A percentile compares a stretch with the other conserved stretches of the same genome.
These are phyloP conservation scores for Penicillium aurantiogriseum DNA, from an alignment of 2,329 filamentous ascomycete genomes.

Conservation along the genomic window DNA sequence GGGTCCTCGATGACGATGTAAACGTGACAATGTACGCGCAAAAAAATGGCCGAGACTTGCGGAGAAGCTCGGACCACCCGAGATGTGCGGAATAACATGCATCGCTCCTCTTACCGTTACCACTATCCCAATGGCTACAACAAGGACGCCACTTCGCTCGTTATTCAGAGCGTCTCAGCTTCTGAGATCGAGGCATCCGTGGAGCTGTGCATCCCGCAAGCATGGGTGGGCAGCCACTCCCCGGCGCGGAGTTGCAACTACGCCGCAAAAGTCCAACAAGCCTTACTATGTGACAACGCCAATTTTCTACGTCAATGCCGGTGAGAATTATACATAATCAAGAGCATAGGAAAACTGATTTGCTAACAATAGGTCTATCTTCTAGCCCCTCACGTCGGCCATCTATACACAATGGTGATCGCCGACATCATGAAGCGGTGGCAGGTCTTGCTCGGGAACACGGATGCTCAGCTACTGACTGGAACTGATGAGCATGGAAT, in stretches of 20 bases:
- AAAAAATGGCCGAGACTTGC: conserved; percentile 25
- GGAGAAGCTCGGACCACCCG: conserved; percentile 40
- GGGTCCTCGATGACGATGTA: neutral
- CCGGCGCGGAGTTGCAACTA: conserved; percentile 33
- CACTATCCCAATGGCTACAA: conserved; percentile 28
- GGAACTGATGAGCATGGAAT: conserved; percentile 97
- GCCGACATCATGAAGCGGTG: conserved; percentile 90
- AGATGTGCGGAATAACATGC: conserved; percentile 30
- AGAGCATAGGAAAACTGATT: neutral
- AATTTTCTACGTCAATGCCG: conserved; percentile 98
- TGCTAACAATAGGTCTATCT: conserved; percentile 1
- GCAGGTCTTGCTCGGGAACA: conserved; percentile 71
- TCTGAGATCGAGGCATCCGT: conserved; percentile 23
- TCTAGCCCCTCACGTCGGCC: conserved; percentile 88
- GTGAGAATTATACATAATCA: conserved; percentile 47
- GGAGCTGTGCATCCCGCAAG: conserved; percentile 34
- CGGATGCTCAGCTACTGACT: conserved; percentile 71
- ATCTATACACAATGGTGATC: conserved; percentile 90
- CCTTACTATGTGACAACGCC: conserved; percentile 95
- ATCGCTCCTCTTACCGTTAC: conserved; percentile 14
- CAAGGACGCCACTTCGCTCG: conserved; percentile 30
- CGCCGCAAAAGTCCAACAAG: conserved; percentile 53
- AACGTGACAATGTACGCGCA: conserved; percentile 7
- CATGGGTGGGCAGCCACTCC: conserved; percentile 18
- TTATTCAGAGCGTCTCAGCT: conserved; percentile 33